Evolutionary conservation across 2,329 filamentous ascomycete genomes (phyloP).

Genomic region (Claviceps pazoutovae): DNA sequence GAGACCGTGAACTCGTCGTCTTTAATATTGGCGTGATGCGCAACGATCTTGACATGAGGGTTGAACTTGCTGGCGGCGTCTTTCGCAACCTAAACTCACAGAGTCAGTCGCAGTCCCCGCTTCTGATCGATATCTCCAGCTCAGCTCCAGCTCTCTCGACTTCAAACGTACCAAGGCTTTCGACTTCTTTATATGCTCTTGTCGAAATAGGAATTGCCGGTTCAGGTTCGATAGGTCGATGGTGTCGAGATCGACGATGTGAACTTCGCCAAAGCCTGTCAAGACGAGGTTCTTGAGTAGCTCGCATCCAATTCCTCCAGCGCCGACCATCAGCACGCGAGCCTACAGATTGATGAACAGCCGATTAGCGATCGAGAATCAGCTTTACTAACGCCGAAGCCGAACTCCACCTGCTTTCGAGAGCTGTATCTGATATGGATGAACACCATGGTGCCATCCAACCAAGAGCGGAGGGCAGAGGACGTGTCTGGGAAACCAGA

Average conservation of each 20-base stretch:
- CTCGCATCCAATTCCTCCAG: conserved; percentile 94
- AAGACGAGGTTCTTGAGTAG: conserved; percentile 92
- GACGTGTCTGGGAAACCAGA: conserved; percentile 3
- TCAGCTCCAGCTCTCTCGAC: not conserved
- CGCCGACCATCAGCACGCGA: conserved; percentile 84
- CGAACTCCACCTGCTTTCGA: not conserved
- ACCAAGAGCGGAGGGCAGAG: not conserved
- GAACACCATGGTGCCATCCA: not conserved
- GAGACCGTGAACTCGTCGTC: conserved; percentile 71
- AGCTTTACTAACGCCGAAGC: not conserved
- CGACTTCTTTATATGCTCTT: conserved; percentile 95
- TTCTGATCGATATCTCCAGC: not conserved
- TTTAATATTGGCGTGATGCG: conserved; percentile 92
- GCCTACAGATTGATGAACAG: conserved; percentile 37
- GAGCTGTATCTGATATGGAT: not conserved
- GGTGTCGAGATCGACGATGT: conserved; percentile 93
- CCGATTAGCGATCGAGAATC: not conserved
- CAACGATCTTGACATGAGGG: conserved; percentile 70
- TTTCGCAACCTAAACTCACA: conserved; percentile 58
- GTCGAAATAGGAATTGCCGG: conserved; percentile 89
- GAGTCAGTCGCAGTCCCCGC: conserved; percentile 8
- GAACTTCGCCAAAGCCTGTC: conserved; percentile 80
- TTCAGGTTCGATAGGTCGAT: conserved; percentile 98
- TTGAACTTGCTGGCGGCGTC: conserved; percentile 87
- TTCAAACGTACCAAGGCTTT: conserved; percentile 63